Evolutionary conservation across 2,329 filamentous ascomycete species (phyloP).

Genomic region (Thelonectria blattea): DNA sequence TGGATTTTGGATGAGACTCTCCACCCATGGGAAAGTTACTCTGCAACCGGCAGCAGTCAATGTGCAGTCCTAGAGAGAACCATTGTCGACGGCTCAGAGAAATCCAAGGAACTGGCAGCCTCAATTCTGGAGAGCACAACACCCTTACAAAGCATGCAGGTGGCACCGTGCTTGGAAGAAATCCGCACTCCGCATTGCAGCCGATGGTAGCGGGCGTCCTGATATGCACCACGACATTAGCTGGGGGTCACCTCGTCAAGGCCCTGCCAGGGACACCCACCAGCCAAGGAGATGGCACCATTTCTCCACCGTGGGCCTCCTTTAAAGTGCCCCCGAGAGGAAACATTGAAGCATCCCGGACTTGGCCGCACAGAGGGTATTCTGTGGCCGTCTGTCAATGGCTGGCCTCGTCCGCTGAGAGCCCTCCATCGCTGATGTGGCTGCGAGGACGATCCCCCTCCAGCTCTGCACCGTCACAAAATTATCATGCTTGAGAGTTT

Average conservation of each 20-base stretch:
- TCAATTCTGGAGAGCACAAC: background rate
- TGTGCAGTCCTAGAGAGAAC: background rate
- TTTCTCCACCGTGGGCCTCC: constrained; percentile 37
- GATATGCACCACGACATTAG: constrained; percentile 28
- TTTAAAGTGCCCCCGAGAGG: constrained; percentile 28
- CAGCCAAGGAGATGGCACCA: constrained; percentile 38
- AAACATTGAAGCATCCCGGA: constrained; percentile 16
- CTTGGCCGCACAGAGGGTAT: constrained; percentile 14
- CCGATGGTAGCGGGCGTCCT: constrained; percentile 24
- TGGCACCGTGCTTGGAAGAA: background rate
- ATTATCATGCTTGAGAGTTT: background rate
- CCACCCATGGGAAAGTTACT: constrained; percentile 32
- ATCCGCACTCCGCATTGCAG: constrained; percentile 3
- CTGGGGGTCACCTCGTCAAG: constrained; percentile 27
- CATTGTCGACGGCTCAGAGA: background rate
- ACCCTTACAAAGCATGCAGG: background rate
- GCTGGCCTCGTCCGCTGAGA: constrained; percentile 1
- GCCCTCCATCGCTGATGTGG: constrained; percentile 7
- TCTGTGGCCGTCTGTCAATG: constrained; percentile 9
- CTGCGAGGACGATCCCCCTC: constrained; percentile 19
- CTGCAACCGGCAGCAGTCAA: constrained; percentile 30
- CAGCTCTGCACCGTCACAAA: background rate
- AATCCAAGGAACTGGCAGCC: background rate
- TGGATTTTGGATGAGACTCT: constrained; percentile 27
- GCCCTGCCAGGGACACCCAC: constrained; percentile 28